These are phyloP conservation scores for Boletellus ananas DNA, from an alignment of 768 basidiomycete species.

Conservation along the genomic window DNA sequence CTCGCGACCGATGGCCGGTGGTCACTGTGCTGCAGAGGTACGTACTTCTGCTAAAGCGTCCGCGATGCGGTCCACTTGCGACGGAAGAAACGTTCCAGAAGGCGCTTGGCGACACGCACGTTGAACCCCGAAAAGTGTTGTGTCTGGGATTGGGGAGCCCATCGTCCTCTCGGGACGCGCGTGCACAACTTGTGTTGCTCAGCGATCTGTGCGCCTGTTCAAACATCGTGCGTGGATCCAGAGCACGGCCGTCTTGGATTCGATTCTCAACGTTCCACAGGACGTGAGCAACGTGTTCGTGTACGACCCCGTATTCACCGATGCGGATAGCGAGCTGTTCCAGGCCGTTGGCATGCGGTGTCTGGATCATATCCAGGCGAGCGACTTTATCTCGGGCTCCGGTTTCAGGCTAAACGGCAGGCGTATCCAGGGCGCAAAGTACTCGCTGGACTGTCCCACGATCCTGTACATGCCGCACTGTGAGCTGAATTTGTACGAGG, in stretches of 20 bases:
- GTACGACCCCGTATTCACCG: constrained; percentile 75
- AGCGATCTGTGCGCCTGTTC: constrained; percentile 49
- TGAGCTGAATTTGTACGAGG: constrained; percentile 67
- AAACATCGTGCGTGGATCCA: constrained; percentile 52
- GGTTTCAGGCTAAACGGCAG: constrained; percentile 8
- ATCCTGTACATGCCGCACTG: constrained; percentile 81
- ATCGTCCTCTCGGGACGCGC: constrained; percentile 53
- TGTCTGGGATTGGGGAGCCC: constrained; percentile 79
- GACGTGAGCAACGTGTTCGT: constrained; percentile 44
- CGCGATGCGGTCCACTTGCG: neutral
- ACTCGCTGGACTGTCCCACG: constrained; percentile 42
- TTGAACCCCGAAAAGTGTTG: constrained; percentile 38
- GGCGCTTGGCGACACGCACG: constrained; percentile 25
- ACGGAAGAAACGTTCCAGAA: constrained; percentile 36
- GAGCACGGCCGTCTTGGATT: constrained; percentile 3
- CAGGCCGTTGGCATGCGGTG: constrained; percentile 32
- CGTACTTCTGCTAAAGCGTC: constrained; percentile 29
- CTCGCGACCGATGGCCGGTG: constrained; percentile 45
- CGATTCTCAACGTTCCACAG: constrained; percentile 32
- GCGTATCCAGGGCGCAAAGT: constrained; percentile 31
- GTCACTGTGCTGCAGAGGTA: constrained; percentile 55
- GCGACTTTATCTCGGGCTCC: constrained; percentile 27
- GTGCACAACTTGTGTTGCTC: constrained; percentile 68
- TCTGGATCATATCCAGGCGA: constrained; percentile 47
- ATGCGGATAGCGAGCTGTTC: constrained; percentile 53